Base-by-base conservation (phyloP, 495 filamentous ascomycete genomes). In the Podospora conica region DNA sequence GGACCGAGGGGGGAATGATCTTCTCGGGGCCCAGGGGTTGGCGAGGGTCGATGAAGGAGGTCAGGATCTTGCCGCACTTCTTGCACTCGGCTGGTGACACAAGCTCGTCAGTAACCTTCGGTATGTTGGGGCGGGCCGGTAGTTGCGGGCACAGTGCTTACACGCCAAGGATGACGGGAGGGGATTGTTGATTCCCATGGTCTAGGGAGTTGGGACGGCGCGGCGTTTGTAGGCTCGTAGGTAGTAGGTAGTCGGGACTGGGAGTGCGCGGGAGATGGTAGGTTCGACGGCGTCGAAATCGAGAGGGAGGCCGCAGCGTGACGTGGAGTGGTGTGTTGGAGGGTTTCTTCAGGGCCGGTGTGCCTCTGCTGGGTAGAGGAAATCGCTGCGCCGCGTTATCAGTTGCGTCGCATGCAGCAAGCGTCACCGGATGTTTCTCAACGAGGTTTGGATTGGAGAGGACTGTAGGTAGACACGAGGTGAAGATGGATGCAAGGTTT, bases 1-100 rank as follows among this genome's bases (percentile, higher is more conserved):
- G 86, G 70, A 98, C 85, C 55, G 90, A 86, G 3, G 96, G 95
- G 53, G 95, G 95, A 75, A 98, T 98, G 73, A 98, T 86, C 78
- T 98, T 98, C 76, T 98, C 95, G 33, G 95, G 95, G 4, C 94
- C 92, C 76, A 98, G 97, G 12, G 96, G 82, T 83, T 98, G 95
- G 69, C 86, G 85, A 20, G 95, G 96, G 73, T 98, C 95, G 70
- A 98, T 85, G 71, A 98, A 98, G 5, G 94, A 97, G 53, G 91
- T 85, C 57, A 98, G 85, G 70, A 98, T 97, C 81, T 95, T 96
- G 65, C 88, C 90, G 68, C 88, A 91, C 78, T 96, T 96, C 77
- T 87, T 92, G 80, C 92, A 96, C 79, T 96, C 92, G 77, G 87
- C 89, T 91, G 73, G 15, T 48, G 40, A 23, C 15, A 31, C 22